These are phyloP conservation scores for Karstenula rhodostoma DNA, from an alignment of 2,329 filamentous ascomycete species.

Conservation along the genomic window DNA sequence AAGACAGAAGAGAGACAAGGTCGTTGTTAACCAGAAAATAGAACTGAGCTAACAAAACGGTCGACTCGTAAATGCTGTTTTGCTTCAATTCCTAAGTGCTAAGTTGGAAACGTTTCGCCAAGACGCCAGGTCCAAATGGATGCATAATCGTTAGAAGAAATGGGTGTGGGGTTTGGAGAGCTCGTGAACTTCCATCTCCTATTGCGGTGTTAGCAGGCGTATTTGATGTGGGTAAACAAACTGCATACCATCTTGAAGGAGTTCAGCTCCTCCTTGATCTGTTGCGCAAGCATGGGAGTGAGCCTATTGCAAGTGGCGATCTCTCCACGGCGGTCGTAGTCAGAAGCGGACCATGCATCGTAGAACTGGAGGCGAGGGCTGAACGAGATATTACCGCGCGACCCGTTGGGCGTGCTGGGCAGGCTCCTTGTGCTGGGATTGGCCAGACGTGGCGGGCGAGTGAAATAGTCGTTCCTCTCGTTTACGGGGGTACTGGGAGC, in stretches of 20 bases:
- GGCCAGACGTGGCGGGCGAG: constrained; percentile 73
- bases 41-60: constrained; percentile 43
- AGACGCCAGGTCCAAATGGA: constrained; percentile 53
- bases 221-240: background rate
- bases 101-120: constrained; percentile 49
- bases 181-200: constrained; percentile 99
- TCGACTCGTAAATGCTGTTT: constrained; percentile 52
- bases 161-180: constrained; percentile 99
- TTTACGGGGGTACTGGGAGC: constrained; percentile 91
- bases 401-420: constrained; percentile 77
- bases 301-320: constrained; percentile 97
- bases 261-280: constrained; percentile 99
- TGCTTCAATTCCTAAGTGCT: constrained; percentile 46
- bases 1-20: constrained; percentile 51
- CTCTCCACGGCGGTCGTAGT: constrained; percentile 95
- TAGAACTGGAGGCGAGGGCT: constrained; percentile 94
- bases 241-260: constrained; percentile 94
- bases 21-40: constrained; percentile 52
- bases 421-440: constrained; percentile 80
- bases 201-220: constrained; percentile 50
- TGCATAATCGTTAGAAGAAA: constrained; percentile 82
- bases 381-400: constrained; percentile 72
- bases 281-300: constrained; percentile 95
- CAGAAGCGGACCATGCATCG: constrained; percentile 93
- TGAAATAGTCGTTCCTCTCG: constrained; percentile 82